A percentile compares a stretch with the other conserved stretches of the same genome.
Conservation (phyloP, 371 early-diverging fungal species). For the Blastocladiella emersonii region DNA sequence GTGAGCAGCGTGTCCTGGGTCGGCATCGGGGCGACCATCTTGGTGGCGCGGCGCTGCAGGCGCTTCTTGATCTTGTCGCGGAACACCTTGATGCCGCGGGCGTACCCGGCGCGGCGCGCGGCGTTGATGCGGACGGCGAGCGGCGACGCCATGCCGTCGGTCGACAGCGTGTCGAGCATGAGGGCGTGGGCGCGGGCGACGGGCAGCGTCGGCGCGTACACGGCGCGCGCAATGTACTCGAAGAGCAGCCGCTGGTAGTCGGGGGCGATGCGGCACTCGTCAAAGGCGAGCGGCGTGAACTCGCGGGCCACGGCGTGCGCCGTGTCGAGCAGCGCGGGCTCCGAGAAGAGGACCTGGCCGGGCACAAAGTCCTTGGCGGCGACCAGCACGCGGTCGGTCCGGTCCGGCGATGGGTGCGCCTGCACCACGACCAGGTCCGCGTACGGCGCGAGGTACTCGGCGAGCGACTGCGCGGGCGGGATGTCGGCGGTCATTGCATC, state of each 20-base stretch:
- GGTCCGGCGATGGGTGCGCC: not conserved
- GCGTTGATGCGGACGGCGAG: not conserved
- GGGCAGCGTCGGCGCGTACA: not conserved
- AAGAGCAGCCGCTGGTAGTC: slow-evolving; percentile 4
- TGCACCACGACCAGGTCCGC: not conserved
- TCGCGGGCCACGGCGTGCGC: not conserved
- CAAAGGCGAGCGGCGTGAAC: not conserved
- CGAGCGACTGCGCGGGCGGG: too few relatives aligned
- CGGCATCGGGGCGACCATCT: not conserved
- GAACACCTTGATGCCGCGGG: not conserved
- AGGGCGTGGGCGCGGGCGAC: not conserved
- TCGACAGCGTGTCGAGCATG: not conserved
- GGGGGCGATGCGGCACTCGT: not conserved
- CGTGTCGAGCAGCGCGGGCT: not conserved
- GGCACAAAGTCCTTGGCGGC: slow-evolving; percentile 1
- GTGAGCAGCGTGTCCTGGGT: not conserved
- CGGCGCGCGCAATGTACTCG: not conserved
- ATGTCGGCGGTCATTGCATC: too few relatives aligned
- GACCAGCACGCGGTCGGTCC: slow-evolving; percentile 1
- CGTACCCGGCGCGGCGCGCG: not conserved
- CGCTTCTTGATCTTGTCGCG: slow-evolving; percentile 5
- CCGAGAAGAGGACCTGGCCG: slow-evolving; percentile 1
- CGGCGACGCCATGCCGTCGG: not conserved
- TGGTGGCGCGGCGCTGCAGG: not conserved
- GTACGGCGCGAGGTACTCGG: not conserved